Evolutionary conservation across 192 early-diverging fungal genomes (phyloP), one percentile per base, ranked within the genome.

Genomic region (Oehlia diaphana): DNA sequence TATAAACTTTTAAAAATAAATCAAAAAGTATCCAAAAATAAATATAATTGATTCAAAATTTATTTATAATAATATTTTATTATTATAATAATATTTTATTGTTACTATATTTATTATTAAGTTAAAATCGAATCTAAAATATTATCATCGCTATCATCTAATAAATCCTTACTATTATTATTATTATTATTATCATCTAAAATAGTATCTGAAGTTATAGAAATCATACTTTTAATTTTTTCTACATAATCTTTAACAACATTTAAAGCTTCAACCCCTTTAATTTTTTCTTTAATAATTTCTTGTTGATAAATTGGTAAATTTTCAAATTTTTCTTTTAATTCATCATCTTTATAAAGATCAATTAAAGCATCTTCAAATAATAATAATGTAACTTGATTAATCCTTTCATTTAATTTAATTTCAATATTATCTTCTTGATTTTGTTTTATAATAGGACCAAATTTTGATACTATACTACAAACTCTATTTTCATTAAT

Each of bases 401-500:
- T n/a, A 16, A 71, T 71, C 4, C 39, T 71, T n/a, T n/a, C 19
- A n/a, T 71, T 42, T 19, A 37, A 19, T 28, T 58, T 21, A 58
- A 0, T 21, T 58, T 58, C 53, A 47, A 12, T 4, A 19, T 58
- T 16, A 0, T 58, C 53, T 0, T 21, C 53, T 58, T 58, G 14
- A 58, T 16, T 47, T 47, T 47, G 44, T 47, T 12, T 58, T 21
- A 58, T 16, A 4, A 71, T 19, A 42, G 69, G 33, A 23, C 69
- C 69, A 19, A 37, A 31, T 71, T 71, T 71, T 13, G 69, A 71
- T 44, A 71, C 3, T 2, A 42, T 42, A 42, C 7, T 31, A 19
- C 4, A 16, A 13, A 71, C 4, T 13, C 69, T 31, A 71, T 71
- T 71, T 42, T 71, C 39, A 9, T 71, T 71, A n/a, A 71, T 71